Percentiles rank a stretch among this genome's conserved stretches.
Evolutionary conservation across 768 basidiomycete genomes (phyloP).

Genomic region (Macrolepiota albuminosa): DNA sequence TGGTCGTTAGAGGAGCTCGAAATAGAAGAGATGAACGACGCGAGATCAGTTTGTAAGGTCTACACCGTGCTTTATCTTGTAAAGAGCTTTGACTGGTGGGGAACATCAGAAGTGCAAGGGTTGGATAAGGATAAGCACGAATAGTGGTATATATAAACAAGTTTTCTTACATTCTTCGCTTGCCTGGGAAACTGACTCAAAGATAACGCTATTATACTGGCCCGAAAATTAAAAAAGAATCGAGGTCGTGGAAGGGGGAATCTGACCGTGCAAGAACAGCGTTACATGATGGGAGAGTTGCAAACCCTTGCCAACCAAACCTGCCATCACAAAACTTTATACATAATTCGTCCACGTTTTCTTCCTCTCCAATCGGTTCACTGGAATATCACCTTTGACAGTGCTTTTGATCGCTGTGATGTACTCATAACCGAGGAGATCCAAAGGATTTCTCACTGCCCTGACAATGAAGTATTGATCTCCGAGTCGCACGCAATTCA

Average conservation of each 20-base stretch:
- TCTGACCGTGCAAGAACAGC: not conserved
- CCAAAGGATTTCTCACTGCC: not conserved
- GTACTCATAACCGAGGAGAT: not conserved
- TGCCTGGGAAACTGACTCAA: not conserved
- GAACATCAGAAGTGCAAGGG: not conserved
- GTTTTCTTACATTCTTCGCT: slow-evolving; percentile 3
- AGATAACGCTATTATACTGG: not conserved
- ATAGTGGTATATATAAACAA: not conserved
- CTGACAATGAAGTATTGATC: too few relatives aligned
- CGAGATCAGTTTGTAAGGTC: not conserved
- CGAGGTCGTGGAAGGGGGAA: not conserved
- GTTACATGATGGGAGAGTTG: not conserved
- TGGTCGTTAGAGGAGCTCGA: not conserved
- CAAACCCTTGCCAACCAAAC: slow-evolving; percentile 1
- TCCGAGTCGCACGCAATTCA: too few relatives aligned
- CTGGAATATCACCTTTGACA: not conserved
- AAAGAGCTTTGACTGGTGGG: not conserved
- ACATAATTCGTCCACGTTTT: not conserved
- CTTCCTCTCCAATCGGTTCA: not conserved
- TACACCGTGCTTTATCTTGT: not conserved
- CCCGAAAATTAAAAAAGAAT: not conserved
- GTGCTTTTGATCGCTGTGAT: not conserved
- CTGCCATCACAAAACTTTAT: not conserved
- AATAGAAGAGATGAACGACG: not conserved
- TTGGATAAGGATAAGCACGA: not conserved